Conservation (phyloP, 306 rosid species). For the Vigna angularis region DNA sequence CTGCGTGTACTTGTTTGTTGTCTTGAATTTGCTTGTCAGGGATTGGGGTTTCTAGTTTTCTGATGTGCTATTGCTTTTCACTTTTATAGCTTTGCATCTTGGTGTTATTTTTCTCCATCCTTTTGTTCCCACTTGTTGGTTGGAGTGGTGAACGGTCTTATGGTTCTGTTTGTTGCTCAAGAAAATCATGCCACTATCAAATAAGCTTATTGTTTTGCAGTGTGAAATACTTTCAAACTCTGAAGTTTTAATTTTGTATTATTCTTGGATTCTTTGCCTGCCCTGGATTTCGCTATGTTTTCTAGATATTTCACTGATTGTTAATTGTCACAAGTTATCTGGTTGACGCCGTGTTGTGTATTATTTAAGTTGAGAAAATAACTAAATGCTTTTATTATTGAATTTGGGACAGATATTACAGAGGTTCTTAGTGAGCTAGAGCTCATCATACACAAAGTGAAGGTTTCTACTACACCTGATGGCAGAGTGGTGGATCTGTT, state of each 20-base stretch:
- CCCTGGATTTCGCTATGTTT: slow-evolving; percentile 8
- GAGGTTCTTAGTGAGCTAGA: slow-evolving; percentile 87
- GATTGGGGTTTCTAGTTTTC: slow-evolving; percentile 9
- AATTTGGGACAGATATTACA: slow-evolving; percentile 75
- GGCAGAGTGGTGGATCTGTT: slow-evolving; percentile 91
- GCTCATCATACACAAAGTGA: slow-evolving; percentile 87
- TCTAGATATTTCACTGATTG: neutral
- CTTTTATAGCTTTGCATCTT: neutral
- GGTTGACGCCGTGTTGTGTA: neutral
- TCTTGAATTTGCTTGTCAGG: neutral
- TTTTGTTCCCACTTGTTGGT: neutral
- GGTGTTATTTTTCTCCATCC: neutral
- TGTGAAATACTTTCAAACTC: neutral
- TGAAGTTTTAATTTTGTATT: neutral
- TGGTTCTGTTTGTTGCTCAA: neutral
- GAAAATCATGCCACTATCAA: neutral
- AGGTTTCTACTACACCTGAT: slow-evolving; percentile 96
- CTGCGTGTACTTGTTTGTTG: neutral
- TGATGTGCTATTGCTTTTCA: neutral
- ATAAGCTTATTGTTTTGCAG: neutral
- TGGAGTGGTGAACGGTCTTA: neutral
- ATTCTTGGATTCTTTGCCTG: neutral
- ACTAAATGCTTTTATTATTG: slow-evolving; percentile 37
- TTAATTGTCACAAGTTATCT: neutral
- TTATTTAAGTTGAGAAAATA: neutral